Evolutionary conservation across 1,139 yeast genomes (phyloP).

Genomic region (Wickerhamomyces sp.): DNA sequence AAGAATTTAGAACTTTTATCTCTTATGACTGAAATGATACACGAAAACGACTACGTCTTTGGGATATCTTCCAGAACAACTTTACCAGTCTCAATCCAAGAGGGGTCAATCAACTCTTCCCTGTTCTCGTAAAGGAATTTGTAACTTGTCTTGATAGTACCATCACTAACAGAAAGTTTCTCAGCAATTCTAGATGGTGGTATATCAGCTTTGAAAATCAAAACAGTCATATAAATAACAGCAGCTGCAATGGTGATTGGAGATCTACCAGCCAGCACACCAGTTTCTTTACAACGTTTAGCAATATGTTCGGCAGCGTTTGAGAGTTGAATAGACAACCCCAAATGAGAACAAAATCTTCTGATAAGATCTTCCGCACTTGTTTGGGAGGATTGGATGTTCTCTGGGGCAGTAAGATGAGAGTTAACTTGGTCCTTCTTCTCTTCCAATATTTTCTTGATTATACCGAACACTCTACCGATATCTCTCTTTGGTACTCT

Average conservation of each 20-base stretch:
- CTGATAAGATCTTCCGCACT: conserved; percentile 93
- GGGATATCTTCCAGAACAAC: conserved; percentile 62
- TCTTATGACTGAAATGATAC: no score
- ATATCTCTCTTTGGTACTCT: conserved; percentile 92
- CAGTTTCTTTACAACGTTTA: conserved; percentile 81
- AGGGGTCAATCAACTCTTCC: conserved; percentile 72
- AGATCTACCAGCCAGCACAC: conserved; percentile 93
- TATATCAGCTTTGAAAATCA: conserved; percentile 65
- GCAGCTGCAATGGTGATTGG: conserved; percentile 98
- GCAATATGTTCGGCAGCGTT: conserved; percentile 95
- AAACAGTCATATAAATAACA: conserved; percentile 88
- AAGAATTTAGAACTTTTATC: no score
- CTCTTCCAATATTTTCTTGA: conserved; percentile 70
- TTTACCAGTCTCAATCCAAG: conserved; percentile 70
- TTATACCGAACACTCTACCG: conserved; percentile 80
- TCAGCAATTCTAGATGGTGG: conserved; percentile 82
- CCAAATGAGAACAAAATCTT: conserved; percentile 93
- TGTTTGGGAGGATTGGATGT: conserved; percentile 80
- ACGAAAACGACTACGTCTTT: conserved; percentile 23
- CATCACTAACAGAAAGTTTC: conserved; percentile 96
- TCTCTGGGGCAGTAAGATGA: conserved; percentile 33
- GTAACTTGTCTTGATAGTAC: conserved; percentile 91
- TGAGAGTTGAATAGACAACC: conserved; percentile 77
- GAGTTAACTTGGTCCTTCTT: conserved; percentile 33
- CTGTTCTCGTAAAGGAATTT: conserved; percentile 72